These are phyloP conservation scores for Sextonia rubra DNA, from an alignment of 164 flowering plant genomes.

Conservation along the genomic window DNA sequence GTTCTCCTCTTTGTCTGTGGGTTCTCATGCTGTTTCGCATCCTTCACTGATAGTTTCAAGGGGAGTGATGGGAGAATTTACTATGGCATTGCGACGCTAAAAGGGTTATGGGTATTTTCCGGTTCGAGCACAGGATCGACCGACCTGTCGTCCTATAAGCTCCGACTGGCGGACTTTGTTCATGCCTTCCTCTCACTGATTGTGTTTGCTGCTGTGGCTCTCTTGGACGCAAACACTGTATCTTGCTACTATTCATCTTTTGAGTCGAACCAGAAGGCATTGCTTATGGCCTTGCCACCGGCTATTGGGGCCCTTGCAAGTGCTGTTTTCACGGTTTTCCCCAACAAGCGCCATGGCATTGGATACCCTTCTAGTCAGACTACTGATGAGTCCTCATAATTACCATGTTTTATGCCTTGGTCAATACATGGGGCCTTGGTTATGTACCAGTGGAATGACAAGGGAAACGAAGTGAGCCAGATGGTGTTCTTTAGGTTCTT, in stretches of 20 bases:
- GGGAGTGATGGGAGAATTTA: constrained; percentile 44
- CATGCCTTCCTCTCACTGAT: constrained; percentile 51
- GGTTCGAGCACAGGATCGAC: not conserved
- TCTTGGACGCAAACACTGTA: constrained; percentile 55
- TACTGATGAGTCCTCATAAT: not conserved
- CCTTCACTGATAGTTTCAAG: constrained; percentile 73
- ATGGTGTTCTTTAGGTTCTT: too few relatives aligned
- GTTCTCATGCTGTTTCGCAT: constrained; percentile 54
- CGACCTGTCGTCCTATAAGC: constrained; percentile 42
- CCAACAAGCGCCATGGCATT: constrained; percentile 73
- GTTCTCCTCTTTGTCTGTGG: constrained; percentile 47
- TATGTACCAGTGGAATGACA: too few relatives aligned
- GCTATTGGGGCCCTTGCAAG: constrained; percentile 49
- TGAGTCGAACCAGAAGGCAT: constrained; percentile 31
- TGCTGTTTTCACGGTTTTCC: constrained; percentile 53
- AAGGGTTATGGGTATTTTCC: constrained; percentile 55
- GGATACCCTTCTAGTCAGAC: constrained; percentile 46
- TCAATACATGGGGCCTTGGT: not conserved
- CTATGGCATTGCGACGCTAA: constrained; percentile 61
- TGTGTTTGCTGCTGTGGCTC: constrained; percentile 50
- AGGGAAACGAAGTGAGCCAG: not conserved
- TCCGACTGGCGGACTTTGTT: constrained; percentile 63
- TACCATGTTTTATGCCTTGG: not conserved
- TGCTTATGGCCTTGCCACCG: constrained; percentile 67
- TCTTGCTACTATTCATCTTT: constrained; percentile 65